phyloP scores from a whole-genome alignment of 1,284 basidiomycete species.

The Ganoderma lingzhi region DNA sequence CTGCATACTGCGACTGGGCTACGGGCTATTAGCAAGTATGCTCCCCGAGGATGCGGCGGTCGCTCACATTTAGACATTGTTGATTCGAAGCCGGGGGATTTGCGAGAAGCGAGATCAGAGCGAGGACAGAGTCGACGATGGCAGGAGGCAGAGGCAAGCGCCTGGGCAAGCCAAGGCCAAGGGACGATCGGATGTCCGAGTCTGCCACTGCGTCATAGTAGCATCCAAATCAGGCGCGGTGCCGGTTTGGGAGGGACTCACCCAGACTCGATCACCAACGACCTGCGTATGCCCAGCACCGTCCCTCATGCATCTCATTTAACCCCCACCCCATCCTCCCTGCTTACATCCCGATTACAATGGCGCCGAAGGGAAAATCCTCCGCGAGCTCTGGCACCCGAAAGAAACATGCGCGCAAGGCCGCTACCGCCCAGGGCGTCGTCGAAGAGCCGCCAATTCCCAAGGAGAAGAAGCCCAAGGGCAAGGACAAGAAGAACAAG shows the following conservation, averaged over 20 bases:
- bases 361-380: slow-evolving; percentile 62
- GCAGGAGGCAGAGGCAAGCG: neutral
- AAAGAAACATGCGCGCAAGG: slow-evolving; percentile 85
- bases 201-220: slow-evolving; percentile 22
- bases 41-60: too few species aligned
- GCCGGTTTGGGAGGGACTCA: slow-evolving; percentile 9
- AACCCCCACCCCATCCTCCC: neutral
- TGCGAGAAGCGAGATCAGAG: neutral
- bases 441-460: slow-evolving; percentile 44
- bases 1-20: slow-evolving; percentile 68
- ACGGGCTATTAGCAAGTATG: neutral
- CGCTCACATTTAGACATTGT: neutral
- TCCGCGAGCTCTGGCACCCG: slow-evolving; percentile 84
- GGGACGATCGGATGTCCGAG: slow-evolving; percentile 13
- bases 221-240: slow-evolving; percentile 8
- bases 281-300: neutral
- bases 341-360: neutral
- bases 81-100: neutral
- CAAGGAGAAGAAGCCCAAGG: slow-evolving; percentile 55
- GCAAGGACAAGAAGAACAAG: slow-evolving; percentile 68
- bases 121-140: neutral
- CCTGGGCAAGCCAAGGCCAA: slow-evolving; percentile 14
- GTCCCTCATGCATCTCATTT: neutral
- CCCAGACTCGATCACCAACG: slow-evolving; percentile 3
- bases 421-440: slow-evolving; percentile 42